phyloP scores from a whole-genome alignment of 331 rosid genomes.

The Pyrus hybrid region DNA sequence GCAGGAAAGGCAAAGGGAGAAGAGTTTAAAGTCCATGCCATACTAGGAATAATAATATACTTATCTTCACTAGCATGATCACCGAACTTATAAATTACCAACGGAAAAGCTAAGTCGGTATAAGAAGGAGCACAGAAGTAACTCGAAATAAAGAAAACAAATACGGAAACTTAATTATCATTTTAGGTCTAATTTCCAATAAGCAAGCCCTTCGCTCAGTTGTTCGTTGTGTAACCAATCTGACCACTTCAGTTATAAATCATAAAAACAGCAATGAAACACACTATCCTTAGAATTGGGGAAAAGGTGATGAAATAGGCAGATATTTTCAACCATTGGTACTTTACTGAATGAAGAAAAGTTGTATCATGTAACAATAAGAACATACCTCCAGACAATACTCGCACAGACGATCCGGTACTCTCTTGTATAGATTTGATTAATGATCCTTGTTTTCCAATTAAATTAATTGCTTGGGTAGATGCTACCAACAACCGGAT shows the following conservation, averaged over 20 bases:
- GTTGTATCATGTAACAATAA: background rate
- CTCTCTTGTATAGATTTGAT: constrained; percentile 85
- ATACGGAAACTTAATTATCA: background rate
- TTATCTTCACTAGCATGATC: background rate
- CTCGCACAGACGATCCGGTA: constrained; percentile 61
- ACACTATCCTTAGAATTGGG: background rate
- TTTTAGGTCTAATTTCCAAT: background rate
- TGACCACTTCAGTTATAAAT: background rate
- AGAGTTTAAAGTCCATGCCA: background rate
- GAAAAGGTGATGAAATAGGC: background rate
- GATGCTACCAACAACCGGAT: constrained; percentile 75
- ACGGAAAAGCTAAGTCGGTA: background rate
- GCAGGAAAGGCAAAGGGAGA: background rate
- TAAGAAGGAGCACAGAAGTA: background rate
- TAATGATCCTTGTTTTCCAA: constrained; percentile 84
- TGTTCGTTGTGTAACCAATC: background rate
- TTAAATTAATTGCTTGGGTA: constrained; percentile 85
- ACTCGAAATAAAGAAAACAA: background rate
- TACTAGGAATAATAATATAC: background rate
- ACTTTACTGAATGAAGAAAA: background rate
- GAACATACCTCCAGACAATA: constrained; percentile 69
- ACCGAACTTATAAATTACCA: background rate
- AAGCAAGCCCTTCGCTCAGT: background rate
- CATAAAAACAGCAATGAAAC: background rate
- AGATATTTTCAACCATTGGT: background rate